Base-by-base conservation (phyloP, 352 stramenopile genomes). In the Globisporangium canariense region DNA sequence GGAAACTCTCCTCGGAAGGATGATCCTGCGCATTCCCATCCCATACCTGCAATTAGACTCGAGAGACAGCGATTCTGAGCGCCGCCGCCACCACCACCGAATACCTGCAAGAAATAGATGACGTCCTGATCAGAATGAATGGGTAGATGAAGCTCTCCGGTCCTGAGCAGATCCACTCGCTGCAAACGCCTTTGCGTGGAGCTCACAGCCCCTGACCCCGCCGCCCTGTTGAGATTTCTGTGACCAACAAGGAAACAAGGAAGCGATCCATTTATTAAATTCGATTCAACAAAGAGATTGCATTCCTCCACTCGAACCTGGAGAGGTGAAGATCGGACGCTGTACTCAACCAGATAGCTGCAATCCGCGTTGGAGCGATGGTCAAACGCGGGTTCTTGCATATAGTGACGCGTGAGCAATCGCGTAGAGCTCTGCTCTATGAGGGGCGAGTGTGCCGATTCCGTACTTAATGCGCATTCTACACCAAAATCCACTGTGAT, bases 1-100 rank as follows among this genome's bases (percentile, higher is more conserved):
- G 54, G 30, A 50, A 51, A 60, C 18, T 36, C 54, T 43, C 20
- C 22, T 25, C 22, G 22, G 9, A 32, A 60, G 54, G 34, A 50
- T 14, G 4, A 60, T 25, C 52, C 32, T 58, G 54, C 28, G 10
- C 36, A 60, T 51, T 60, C 54, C 34, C 54, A 60, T 60, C 32
- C 38, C 54, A 36, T 14, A 32, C 20, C 54, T 51, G 38, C 36
- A 41, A 13, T 47, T 50, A 60, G 34, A n/a, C 54, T 13, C 36
- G 7, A 14, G 7, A 14, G 36, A 9, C 36, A 41, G 8, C 22
- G 38, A 32, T 14, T 50, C 54, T 43, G 18, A 28, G 32, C 36
- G 32, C 20, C 13, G 18, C 20, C 9, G 34, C 22, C 22, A 25
- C 22, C 36, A 41, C 11, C 36, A 14, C 36, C 7, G 2, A 13